Conservation (phyloP, 495 filamentous ascomycete species). For the Arthonia radiata region DNA sequence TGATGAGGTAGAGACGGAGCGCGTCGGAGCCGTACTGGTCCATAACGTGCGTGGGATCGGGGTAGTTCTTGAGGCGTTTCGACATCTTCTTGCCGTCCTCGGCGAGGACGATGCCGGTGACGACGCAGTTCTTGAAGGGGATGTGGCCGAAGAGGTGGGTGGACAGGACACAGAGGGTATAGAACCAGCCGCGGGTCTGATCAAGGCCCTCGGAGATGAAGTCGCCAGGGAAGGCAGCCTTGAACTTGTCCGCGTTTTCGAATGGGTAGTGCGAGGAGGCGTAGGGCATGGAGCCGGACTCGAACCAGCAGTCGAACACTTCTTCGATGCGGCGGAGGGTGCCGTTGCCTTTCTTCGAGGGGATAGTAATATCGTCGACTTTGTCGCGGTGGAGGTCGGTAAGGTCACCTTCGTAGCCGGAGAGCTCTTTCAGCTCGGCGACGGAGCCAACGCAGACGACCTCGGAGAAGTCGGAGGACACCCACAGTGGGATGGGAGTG, state of each 20-base stretch:
- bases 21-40: constrained; percentile 80
- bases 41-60: constrained; percentile 70
- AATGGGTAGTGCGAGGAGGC: constrained; percentile 86
- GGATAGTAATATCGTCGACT: constrained; percentile 90
- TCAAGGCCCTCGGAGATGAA: constrained; percentile 95
- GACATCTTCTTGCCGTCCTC: constrained; percentile 99
- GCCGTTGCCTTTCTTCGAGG: constrained; percentile 74
- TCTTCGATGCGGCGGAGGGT: constrained; percentile 57
- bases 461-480: constrained; percentile 68
- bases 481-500: constrained; percentile 83
- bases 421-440: constrained; percentile 63
- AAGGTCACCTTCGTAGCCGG: constrained; percentile 62
- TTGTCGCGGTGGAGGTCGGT: constrained; percentile 88
- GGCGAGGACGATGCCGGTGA: constrained; percentile 86
- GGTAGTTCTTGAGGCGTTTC: constrained; percentile 92
- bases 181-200: constrained; percentile 94
- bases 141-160: constrained; percentile 72
- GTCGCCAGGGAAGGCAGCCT: constrained; percentile 68
- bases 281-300: constrained; percentile 91
- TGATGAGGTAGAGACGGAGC: constrained; percentile 83
- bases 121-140: constrained; percentile 91
- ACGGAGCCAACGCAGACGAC: constrained; percentile 70
- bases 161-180: constrained; percentile 73
- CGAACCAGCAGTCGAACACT: constrained; percentile 96
- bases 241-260: constrained; percentile 66